These are phyloP conservation scores for Kurtzmaniella fragi DNA, from an alignment of 805 yeast species.

Conservation along the genomic window DNA sequence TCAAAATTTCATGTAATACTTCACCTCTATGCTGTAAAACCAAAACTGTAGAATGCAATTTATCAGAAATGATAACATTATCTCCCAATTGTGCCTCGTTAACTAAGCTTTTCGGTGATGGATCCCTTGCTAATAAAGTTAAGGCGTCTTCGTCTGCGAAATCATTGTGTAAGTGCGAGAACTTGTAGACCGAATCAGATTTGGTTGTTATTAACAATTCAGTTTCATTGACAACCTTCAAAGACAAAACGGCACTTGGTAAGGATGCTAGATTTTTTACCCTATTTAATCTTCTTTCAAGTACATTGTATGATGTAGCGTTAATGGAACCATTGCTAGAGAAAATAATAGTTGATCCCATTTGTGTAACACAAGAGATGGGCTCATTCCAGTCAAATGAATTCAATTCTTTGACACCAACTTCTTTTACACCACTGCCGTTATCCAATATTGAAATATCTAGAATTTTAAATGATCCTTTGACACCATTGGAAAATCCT, in stretches of 20 bases:
- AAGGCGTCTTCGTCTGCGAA: conserved; percentile 6
- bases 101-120: conserved; percentile 26
- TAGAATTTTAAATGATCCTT: conserved; percentile 31
- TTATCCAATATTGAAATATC: conserved; percentile 16
- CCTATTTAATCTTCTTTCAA: conserved; percentile 27
- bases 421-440: conserved; percentile 9
- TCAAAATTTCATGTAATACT: conserved; percentile 6
- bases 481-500: conserved; percentile 15
- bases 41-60: conserved; percentile 27
- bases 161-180: conserved; percentile 11
- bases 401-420: conserved; percentile 25
- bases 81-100: conserved; percentile 21
- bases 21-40: conserved; percentile 14
- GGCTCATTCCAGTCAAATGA: conserved; percentile 28
- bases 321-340: conserved; percentile 24
- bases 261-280: conserved; percentile 17
- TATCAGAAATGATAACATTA: conserved; percentile 29
- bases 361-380: conserved; percentile 28
- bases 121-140: conserved; percentile 21
- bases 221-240: conserved; percentile 13
- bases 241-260: conserved; percentile 25
- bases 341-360: conserved; percentile 28
- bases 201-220: conserved; percentile 24
- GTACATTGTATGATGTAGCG: conserved; percentile 28
- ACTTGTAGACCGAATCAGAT: conserved; percentile 30